phyloP scores from a whole-genome alignment of 73 alveolate genomes.

The Effrenium voratum region DNA sequence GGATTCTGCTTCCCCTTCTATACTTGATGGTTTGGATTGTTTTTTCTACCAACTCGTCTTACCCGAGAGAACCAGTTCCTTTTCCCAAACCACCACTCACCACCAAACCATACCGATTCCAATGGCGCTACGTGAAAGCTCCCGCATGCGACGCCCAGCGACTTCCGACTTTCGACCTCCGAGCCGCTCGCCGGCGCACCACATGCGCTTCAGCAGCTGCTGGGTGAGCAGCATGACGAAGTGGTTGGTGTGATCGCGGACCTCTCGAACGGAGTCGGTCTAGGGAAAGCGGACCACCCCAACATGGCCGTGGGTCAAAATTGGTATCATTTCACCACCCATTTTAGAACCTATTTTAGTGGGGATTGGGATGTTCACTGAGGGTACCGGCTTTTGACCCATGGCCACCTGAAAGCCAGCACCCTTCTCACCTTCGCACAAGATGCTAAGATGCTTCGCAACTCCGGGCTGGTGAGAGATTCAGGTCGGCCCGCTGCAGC shows the following conservation, averaged over 20 bases:
- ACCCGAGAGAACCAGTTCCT: not conserved
- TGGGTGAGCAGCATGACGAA: not conserved
- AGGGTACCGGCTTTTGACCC: too few species aligned
- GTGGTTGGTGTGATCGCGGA: slow-evolving; percentile 32
- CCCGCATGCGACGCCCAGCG: not conserved
- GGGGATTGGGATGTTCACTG: too few species aligned
- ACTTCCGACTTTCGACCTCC: not conserved
- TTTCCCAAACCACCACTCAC: not conserved
- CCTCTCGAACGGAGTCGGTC: too few species aligned
- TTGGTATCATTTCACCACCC: too few species aligned
- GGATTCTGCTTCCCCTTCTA: not conserved
- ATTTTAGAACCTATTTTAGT: too few species aligned
- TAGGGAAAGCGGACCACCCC: too few species aligned
- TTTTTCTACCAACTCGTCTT: not conserved
- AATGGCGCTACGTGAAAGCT: not conserved
- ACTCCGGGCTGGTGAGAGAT: too few species aligned
- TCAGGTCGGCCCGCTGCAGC: too few species aligned
- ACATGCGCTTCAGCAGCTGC: slow-evolving; percentile 61
- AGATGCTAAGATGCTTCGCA: too few species aligned
- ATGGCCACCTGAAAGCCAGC: too few species aligned
- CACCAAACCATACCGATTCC: not conserved
- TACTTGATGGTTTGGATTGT: not conserved
- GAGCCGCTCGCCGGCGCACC: slow-evolving; percentile 75
- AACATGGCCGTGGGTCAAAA: too few species aligned
- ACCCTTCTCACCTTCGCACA: too few species aligned